A percentile compares a stretch with the other conserved stretches of the same genome.
Evolutionary conservation across 257 asterid species (phyloP).

Genomic region (Eustoma russellianum): DNA sequence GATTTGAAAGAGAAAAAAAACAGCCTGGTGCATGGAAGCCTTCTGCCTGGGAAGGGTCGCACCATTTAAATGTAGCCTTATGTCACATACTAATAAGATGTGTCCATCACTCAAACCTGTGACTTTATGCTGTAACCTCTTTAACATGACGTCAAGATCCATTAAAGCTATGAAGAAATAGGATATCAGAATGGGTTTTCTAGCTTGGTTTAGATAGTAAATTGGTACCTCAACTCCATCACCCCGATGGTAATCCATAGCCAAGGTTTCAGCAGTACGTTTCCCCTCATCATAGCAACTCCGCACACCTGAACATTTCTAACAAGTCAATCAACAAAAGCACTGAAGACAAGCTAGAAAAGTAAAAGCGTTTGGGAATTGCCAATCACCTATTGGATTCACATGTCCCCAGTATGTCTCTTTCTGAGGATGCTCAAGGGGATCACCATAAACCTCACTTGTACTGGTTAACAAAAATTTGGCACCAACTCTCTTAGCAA

Average conservation of each 20-base stretch:
- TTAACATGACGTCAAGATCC: too few species aligned
- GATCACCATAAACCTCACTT: constrained; percentile 97
- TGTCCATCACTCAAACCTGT: too few species aligned
- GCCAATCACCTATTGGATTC: constrained; percentile 71
- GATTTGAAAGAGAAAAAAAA: too few species aligned
- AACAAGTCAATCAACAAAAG: constrained; percentile 2
- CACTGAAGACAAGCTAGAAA: constrained; percentile 9
- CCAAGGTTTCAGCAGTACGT: constrained; percentile 82
- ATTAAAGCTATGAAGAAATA: too few species aligned
- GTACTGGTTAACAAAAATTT: constrained; percentile 89
- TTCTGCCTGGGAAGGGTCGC: too few species aligned
- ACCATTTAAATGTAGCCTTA: too few species aligned
- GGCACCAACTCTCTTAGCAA: constrained; percentile 89
- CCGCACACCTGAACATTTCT: constrained; percentile 49
- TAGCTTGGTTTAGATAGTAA: background rate
- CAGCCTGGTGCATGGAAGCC: too few species aligned
- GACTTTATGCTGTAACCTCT: too few species aligned
- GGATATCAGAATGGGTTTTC: too few species aligned
- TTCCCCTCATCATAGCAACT: constrained; percentile 98
- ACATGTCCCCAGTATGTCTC: constrained; percentile 98
- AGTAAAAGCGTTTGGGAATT: background rate
- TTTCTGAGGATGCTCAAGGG: constrained; percentile 98
- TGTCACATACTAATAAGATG: too few species aligned
- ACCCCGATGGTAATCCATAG: constrained; percentile 99
- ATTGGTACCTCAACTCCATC: constrained; percentile 68